Evolutionary conservation across 805 yeast genomes (phyloP).

Genomic region (Ogataea ganodermae): DNA sequence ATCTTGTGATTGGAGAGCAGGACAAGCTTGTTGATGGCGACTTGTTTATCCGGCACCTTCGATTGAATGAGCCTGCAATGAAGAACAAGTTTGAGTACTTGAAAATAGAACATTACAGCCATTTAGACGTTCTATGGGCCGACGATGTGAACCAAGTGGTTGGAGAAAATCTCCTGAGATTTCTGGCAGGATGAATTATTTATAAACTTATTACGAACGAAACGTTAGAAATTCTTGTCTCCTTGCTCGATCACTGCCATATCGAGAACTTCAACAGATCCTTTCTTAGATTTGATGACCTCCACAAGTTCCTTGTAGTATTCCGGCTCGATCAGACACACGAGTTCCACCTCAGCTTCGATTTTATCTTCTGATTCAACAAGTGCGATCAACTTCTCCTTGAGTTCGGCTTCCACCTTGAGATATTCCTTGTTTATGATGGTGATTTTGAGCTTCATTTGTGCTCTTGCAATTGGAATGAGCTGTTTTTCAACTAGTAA

Average conservation of each 20-base stretch:
- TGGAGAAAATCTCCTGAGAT: constrained; percentile 50
- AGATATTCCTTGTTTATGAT: constrained; percentile 56
- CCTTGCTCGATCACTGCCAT: constrained; percentile 80
- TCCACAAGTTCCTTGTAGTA: constrained; percentile 71
- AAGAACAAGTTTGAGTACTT: constrained; percentile 38
- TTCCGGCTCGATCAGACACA: constrained; percentile 83
- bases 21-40: constrained; percentile 82
- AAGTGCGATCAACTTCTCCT: constrained; percentile 37
- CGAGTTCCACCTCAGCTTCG: constrained; percentile 32
- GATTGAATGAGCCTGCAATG: constrained; percentile 54
- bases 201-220: constrained; percentile 5
- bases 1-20: constrained; percentile 67
- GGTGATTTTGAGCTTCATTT: constrained; percentile 79
- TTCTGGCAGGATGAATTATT: constrained; percentile 24
- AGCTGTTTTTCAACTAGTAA: constrained; percentile 74
- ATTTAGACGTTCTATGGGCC: constrained; percentile 93
- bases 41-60: constrained; percentile 63
- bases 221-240: constrained; percentile 29
- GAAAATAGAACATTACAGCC: constrained; percentile 68
- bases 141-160: constrained; percentile 66
- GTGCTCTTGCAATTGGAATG: constrained; percentile 91
- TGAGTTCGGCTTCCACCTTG: constrained; percentile 32
- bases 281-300: constrained; percentile 58
- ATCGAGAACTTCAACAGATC: constrained; percentile 79
- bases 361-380: constrained; percentile 32